phyloP scores from a whole-genome alignment of 164 flowering plant genomes.

The Chimonanthus salicifolius region DNA sequence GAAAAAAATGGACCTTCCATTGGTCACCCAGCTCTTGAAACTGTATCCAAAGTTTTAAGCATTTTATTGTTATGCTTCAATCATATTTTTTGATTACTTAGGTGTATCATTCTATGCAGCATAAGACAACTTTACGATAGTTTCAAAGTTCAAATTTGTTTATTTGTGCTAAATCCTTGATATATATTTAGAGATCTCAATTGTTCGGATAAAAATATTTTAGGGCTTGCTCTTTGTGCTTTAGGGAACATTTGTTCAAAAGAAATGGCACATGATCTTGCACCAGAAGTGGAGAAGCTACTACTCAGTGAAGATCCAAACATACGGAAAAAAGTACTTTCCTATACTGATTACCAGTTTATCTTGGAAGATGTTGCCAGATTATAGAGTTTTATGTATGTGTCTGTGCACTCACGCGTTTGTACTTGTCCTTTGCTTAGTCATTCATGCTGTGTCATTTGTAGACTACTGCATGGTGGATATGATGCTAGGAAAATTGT shows the following conservation, averaged over 20 bases:
- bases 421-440: no score
- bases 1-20: conserved; percentile 97
- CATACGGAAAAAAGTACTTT: conserved; percentile 76
- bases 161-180: conserved; percentile 34
- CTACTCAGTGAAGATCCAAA: conserved; percentile 94
- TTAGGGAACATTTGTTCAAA: conserved; percentile 97
- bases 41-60: conserved; percentile 65
- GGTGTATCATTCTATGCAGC: no score
- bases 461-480: no score
- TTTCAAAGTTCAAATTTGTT: background rate
- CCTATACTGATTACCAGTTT: no score
- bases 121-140: no score
- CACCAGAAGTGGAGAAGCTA: conserved; percentile 95
- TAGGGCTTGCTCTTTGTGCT: conserved; percentile 98
- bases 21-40: conserved; percentile 93
- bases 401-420: no score
- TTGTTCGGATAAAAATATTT: conserved; percentile 88
- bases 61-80: background rate
- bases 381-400: no score
- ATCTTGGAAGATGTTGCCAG: no score
- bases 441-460: no score
- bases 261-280: conserved; percentile 99
- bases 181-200: conserved; percentile 78
- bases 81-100: background rate
- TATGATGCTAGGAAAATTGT: no score